Conservation (phyloP, 192 early-diverging fungal species). For the Coemansia furcata region DNA sequence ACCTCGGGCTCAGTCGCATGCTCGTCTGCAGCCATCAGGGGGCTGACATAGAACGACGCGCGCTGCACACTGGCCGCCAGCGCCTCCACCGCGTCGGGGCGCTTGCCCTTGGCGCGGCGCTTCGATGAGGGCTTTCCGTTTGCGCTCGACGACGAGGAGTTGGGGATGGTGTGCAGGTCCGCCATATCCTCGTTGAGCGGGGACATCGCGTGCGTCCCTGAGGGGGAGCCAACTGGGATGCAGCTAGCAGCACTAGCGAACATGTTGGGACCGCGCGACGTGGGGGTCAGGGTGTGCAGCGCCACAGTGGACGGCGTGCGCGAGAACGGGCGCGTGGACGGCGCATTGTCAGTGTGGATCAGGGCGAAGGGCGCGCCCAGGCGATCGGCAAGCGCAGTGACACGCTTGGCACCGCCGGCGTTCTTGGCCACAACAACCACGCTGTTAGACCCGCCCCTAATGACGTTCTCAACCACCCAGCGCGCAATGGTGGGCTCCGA, state of each 20-base stretch:
- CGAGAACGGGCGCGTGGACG: conserved; percentile 49
- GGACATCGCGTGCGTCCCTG: conserved; percentile 27
- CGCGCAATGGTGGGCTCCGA: conserved; percentile 87
- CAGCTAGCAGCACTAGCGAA: conserved; percentile 45
- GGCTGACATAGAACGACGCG: conserved; percentile 52
- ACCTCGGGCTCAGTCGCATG: conserved; percentile 47
- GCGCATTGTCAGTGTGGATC: conserved; percentile 85
- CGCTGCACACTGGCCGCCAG: conserved; percentile 21
- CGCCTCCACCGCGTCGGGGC: conserved; percentile 13
- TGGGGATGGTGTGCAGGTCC: conserved; percentile 33
- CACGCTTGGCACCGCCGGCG: conserved; percentile 94
- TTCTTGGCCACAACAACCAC: conserved; percentile 92
- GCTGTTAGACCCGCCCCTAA: conserved; percentile 52
- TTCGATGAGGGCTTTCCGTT: not conserved
- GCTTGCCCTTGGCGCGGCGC: not conserved
- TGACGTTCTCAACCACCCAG: conserved; percentile 79
- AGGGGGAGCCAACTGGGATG: conserved; percentile 29
- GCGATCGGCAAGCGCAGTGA: conserved; percentile 90
- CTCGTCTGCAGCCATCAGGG: conserved; percentile 34
- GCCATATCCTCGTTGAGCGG: conserved; percentile 22
- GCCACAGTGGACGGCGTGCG: conserved; percentile 54
- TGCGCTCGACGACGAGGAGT: not conserved
- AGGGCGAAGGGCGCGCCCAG: conserved; percentile 93
- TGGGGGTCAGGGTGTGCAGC: conserved; percentile 51
- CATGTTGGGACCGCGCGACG: conserved; percentile 48